Evolutionary conservation across 345 rosid genomes (phyloP), one percentile per base, ranked within the genome.

Genomic region (Gynandropsis gynandra): DNA sequence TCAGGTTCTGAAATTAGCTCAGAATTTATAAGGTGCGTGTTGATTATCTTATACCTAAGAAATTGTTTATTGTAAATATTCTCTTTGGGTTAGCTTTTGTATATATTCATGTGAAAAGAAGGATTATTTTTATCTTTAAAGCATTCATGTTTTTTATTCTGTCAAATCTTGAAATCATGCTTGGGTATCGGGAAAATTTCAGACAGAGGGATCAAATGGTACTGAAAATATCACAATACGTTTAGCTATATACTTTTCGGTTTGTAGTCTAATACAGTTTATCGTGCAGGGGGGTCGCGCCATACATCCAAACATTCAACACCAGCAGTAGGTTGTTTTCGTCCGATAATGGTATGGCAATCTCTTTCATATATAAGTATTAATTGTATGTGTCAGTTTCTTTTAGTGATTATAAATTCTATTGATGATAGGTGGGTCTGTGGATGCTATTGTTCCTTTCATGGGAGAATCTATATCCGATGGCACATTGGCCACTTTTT

Each of bases 391-490:
- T 19, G 39, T 37, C 16, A 18, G 13, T 16, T 42, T 45, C 55
- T 11, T 11, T 38, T 13, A 54, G 10, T 59, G 29, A 43, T 50
- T 16, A 17, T 50, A 15, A 16, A 42, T 38, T 37, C 37, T 56
- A 18, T 8, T 63, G 37, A 58, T 55, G 54, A 24, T 51, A 58
- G 89, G 74, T 36, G 83, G 80, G 59, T 46, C 74, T 66, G 83
- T 79, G 51, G 85, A 83, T 52, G 87, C 72, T 52, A 78, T 83
- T 68, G 96, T 87, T 24, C 94, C 96, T 43, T 78, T 76, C 67
- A 83, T 87, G 89, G 96, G 85, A 7, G 94, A 87, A 76, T 87
- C 96, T 16, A 83, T 87, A 17, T 61, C 85, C 16, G 96, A 87
- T 75, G 96, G 96, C 52, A 81, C 94, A 41, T 43, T 83, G 52